Evolutionary conservation across 2,329 filamentous ascomycete species (phyloP).

Genomic region (Colletotrichum spaethianum): DNA sequence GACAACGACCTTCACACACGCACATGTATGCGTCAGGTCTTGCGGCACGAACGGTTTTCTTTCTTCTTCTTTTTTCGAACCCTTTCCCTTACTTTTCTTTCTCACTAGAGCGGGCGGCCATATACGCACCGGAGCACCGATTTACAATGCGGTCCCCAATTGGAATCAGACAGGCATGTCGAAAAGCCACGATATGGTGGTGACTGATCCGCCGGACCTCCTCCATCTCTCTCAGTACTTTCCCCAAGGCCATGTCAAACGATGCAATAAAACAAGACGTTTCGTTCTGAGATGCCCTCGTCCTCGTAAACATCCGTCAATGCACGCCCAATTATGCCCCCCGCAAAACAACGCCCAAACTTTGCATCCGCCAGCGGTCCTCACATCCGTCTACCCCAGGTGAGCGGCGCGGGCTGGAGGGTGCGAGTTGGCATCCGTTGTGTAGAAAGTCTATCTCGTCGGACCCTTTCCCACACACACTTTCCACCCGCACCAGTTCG

Average conservation of each 20-base stretch:
- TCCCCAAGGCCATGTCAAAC: too few relatives aligned
- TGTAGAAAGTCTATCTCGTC: not conserved
- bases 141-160: not conserved
- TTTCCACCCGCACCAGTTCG: not conserved
- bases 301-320: too few relatives aligned
- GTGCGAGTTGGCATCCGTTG: too few relatives aligned
- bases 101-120: not conserved
- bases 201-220: not conserved
- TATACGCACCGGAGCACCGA: not conserved
- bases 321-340: too few relatives aligned
- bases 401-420: too few relatives aligned
- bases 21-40: not conserved
- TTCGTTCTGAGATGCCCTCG: too few relatives aligned
- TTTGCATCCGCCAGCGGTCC: too few relatives aligned
- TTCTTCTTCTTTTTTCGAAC: not conserved
- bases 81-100: too few relatives aligned
- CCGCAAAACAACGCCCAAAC: too few relatives aligned
- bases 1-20: not conserved
- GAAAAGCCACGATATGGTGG: not conserved
- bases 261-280: too few relatives aligned
- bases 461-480: not conserved
- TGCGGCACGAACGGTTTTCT: not conserved
- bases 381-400: too few relatives aligned
- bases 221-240: too few relatives aligned
- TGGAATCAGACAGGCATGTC: not conserved